Percentiles rank a stretch among this genome's conserved stretches.
phyloP scores from a whole-genome alignment of 805 yeast species.

The Candida manassasensis region DNA sequence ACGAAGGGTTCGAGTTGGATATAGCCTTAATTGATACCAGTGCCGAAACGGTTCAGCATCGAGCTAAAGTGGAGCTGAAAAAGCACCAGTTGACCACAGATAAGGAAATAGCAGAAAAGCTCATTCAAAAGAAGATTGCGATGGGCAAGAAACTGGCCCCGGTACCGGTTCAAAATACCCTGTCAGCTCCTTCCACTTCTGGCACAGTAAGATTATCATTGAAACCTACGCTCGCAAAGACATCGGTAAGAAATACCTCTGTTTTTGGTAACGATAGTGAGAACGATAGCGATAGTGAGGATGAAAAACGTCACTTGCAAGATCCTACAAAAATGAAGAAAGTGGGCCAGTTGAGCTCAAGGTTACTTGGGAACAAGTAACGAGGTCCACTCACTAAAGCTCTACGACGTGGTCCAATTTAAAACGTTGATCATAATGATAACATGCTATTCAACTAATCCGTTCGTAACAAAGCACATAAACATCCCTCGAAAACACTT shows the following conservation, averaged over 20 bases:
- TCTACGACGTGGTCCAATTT: too few relatives aligned
- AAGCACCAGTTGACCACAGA: slow-evolving; percentile 38
- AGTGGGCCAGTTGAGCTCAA: not conserved
- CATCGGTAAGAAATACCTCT: slow-evolving; percentile 5
- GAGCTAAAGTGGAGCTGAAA: slow-evolving; percentile 32
- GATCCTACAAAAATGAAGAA: not conserved
- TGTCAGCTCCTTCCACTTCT: slow-evolving; percentile 1
- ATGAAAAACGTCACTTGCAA: not conserved
- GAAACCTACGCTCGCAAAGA: slow-evolving; percentile 9
- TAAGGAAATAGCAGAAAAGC: slow-evolving; percentile 37
- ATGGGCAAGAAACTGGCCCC: slow-evolving; percentile 25
- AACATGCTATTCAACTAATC: slow-evolving; percentile 9
- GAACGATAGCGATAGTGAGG: slow-evolving; percentile 9
- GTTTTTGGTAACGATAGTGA: slow-evolving; percentile 10
- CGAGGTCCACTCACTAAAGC: too few relatives aligned
- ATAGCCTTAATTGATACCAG: slow-evolving; percentile 25
- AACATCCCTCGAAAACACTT: slow-evolving; percentile 51
- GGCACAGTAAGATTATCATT: slow-evolving; percentile 20
- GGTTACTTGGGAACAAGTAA: not conserved
- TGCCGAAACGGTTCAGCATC: slow-evolving; percentile 16
- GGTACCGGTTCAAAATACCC: not conserved
- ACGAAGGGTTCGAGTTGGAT: slow-evolving; percentile 30
- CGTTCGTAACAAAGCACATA: slow-evolving; percentile 66
- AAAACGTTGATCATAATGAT: too few relatives aligned
- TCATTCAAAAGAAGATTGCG: slow-evolving; percentile 52